phyloP scores from a whole-genome alignment of 257 asterid genomes.

The Rubia yunnanensis region DNA sequence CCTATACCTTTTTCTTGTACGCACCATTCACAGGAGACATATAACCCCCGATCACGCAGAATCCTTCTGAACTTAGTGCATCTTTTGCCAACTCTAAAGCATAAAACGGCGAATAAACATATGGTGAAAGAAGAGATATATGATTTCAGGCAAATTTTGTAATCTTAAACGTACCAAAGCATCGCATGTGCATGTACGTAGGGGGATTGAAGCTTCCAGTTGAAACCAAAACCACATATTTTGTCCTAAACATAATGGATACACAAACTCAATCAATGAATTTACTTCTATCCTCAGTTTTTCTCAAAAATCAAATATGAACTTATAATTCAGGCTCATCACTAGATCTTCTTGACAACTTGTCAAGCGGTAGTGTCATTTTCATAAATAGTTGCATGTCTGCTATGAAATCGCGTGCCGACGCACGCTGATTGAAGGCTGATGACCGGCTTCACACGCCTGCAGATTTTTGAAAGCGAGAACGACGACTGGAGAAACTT shows the following conservation, averaged over 20 bases:
- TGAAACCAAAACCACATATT: slow-evolving; percentile 56
- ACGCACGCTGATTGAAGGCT: too few relatives aligned
- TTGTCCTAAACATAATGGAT: slow-evolving; percentile 30
- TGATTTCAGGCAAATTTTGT: background rate
- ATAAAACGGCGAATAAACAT: slow-evolving; percentile 6
- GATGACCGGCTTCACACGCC: too few relatives aligned
- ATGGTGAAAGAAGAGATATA: background rate
- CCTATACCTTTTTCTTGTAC: slow-evolving; percentile 88
- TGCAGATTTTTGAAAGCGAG: too few relatives aligned
- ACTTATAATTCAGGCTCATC: slow-evolving; percentile 19
- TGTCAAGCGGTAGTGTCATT: slow-evolving; percentile 42
- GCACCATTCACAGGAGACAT: slow-evolving; percentile 92
- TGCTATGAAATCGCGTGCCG: too few relatives aligned
- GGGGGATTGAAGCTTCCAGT: slow-evolving; percentile 96
- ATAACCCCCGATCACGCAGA: slow-evolving; percentile 78
- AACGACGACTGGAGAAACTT: too few relatives aligned
- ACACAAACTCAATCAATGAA: background rate
- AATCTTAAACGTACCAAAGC: slow-evolving; percentile 45
- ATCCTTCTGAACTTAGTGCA: slow-evolving; percentile 58
- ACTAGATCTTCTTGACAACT: slow-evolving; percentile 26
- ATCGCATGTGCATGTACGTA: slow-evolving; percentile 83
- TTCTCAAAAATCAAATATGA: background rate
- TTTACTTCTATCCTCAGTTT: slow-evolving; percentile 40
- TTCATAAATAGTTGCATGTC: too few relatives aligned
- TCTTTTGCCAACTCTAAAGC: slow-evolving; percentile 77